These are phyloP conservation scores for Smithsoniella earleae DNA, from an alignment of 163 green algal genomes.

Conservation along the genomic window DNA sequence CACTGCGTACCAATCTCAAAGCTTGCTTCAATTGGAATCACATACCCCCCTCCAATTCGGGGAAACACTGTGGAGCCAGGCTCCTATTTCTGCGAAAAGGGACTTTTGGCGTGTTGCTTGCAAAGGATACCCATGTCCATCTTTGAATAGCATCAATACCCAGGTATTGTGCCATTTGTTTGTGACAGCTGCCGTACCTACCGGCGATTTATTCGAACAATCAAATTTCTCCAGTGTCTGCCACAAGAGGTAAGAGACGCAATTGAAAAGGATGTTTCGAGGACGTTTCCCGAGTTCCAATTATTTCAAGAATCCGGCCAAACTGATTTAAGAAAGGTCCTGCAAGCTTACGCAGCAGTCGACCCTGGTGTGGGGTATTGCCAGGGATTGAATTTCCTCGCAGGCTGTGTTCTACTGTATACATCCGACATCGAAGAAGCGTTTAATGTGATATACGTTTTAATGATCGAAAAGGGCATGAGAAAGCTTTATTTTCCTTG, in stretches of 20 bases:
- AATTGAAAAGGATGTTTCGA: not conserved
- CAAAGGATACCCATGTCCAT: not conserved
- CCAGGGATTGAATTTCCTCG: slow-evolving; percentile 26
- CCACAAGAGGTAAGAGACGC: not conserved
- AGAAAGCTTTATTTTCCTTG: not conserved
- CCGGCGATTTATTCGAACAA: too few species aligned
- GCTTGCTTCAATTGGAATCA: not conserved
- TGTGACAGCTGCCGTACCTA: too few species aligned
- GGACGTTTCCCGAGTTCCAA: slow-evolving; percentile 1
- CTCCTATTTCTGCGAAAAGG: not conserved
- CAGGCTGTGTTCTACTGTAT: slow-evolving; percentile 23
- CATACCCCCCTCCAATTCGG: slow-evolving; percentile 2
- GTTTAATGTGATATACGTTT: not conserved
- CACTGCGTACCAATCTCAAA: too few species aligned
- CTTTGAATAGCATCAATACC: too few species aligned
- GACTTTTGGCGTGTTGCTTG: not conserved
- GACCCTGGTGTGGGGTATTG: slow-evolving; percentile 21
- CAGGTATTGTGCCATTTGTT: too few species aligned
- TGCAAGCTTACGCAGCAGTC: slow-evolving; percentile 7
- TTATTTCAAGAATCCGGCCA: too few species aligned
- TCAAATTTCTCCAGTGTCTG: too few species aligned
- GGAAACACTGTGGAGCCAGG: not conserved
- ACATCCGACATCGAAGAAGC: not conserved
- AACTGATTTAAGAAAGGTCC: too few species aligned
- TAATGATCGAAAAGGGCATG: slow-evolving; percentile 10